Evolutionary conservation across 257 asterid genomes (phyloP).

Genomic region (Osmanthus fragrans): DNA sequence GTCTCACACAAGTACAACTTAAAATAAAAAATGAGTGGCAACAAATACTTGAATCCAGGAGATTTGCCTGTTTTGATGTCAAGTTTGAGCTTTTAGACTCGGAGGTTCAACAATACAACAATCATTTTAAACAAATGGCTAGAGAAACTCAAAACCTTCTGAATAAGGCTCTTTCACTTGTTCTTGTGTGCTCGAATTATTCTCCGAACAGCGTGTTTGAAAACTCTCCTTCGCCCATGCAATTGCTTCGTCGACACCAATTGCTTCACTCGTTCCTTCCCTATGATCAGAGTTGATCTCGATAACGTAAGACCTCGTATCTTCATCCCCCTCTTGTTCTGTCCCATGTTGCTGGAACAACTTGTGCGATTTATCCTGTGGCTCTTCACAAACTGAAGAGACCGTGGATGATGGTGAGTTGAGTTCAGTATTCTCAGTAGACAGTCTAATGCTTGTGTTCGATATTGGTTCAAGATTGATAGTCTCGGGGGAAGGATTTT

Average conservation of each 20-base stretch:
- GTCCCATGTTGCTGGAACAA: conserved; percentile 20
- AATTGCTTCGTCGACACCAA: conserved; percentile 75
- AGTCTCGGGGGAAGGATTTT: conserved; percentile 69
- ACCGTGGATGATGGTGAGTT: conserved; percentile 53
- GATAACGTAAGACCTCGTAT: conserved; percentile 68
- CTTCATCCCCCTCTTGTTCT: conserved; percentile 59
- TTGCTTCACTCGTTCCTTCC: conserved; percentile 56
- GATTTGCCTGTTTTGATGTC: neutral
- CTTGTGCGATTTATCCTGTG: conserved; percentile 32
- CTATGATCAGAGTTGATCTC: conserved; percentile 56
- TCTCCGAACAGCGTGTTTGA: conserved; percentile 39
- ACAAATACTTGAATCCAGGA: no score
- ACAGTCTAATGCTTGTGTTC: conserved; percentile 40
- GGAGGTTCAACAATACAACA: neutral
- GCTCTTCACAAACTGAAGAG: conserved; percentile 56
- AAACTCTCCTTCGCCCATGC: conserved; percentile 87
- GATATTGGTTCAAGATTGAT: conserved; percentile 52
- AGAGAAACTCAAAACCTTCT: conserved; percentile 32
- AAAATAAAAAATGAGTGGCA: no score
- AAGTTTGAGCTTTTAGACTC: neutral
- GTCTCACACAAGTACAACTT: no score
- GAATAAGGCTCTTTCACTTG: conserved; percentile 34
- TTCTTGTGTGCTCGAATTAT: conserved; percentile 23
- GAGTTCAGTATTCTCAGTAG: conserved; percentile 48
- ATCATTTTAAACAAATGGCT: neutral